Base-by-base conservation (phyloP, 768 basidiomycete species). In the Russula abietina region DNA sequence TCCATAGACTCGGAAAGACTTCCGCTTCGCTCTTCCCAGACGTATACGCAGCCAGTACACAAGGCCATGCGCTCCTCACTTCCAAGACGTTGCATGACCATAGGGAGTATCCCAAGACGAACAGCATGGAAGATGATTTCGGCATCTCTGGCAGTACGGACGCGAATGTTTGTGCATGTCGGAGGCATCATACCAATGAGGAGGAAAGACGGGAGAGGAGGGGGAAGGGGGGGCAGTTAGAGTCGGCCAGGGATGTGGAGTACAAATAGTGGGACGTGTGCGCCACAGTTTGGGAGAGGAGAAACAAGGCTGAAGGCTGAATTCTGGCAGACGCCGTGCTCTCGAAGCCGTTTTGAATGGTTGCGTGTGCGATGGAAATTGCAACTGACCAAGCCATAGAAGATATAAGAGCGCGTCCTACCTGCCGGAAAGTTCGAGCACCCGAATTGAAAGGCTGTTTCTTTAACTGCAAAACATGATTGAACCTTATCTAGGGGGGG, bases 41-140 rank as follows among this genome's bases (percentile, higher is more conserved):
- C 75, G 62, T 76, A 76, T 53, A 76, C 71, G 61, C 73, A 71
- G 52, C 75, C 75, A 2, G 75, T 65, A 17, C 69, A 65, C 39
- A 76, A 66, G 1, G 69, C 72, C 53, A 73, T 68, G 3, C 77
- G 70, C 57, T 77, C 77, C 32, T 76, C 76, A 62, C 74, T 72
- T 60, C 74, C 75, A 51, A 78, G 75, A 22, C 77, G 75, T 38
- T 75, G 75, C 41, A 62, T 65, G 59, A 77, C 71, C 71, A 78
- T 76, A 43, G 74, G 74, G 38, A 77, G 72, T 8, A 69, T 58
- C 19, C 69, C 65, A 33, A 70, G 59, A 16, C 66, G 59, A 49
- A 77, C 77, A 49, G 75, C 77, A 59, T 76, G 76, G 61, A 77
- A 75, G 62, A 78, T 69, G 65, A 74, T 69, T 61, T 75, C 72